Base-by-base conservation (phyloP, 805 yeast genomes). In the Pichia gijzeniarum region DNA sequence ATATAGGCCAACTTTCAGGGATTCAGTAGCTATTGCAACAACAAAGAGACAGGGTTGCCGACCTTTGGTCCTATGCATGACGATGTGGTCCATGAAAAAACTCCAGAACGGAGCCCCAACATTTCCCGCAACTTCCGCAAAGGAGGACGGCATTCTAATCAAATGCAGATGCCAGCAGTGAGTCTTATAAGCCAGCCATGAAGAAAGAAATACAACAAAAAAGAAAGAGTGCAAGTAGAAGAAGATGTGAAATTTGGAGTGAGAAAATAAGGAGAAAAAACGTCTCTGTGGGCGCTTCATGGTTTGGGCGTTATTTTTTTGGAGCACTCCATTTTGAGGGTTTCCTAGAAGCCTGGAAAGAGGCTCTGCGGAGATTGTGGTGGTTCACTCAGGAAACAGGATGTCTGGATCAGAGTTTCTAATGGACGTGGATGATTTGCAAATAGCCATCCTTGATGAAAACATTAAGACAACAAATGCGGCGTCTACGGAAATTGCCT, bases 381-480 rank as follows among this genome's bases (percentile, higher is more conserved):
- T 5, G 8, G 16, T 7, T 30, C 14, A 30, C n/a, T 30, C 14
- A 30, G 10, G 28, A 10, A 5, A 30, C 14, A 30, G 9, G 3
- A 18, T 34, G 36, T 18, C 38, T 3, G 17, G 33, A 7, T 7
- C 17, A 10, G 31, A 19, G 19, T 38, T 38, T 13, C 5, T 38
- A 9, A 39, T 39, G 41, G 90, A 83, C 55, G 68, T 80, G 2
- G 90, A 85, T 56, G 91, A 83, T 59, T 89, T 90, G 2, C 96
- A 88, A 54, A 80, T 87, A 30, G 81, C 87, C 2, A 89, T 89
- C 4, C 72, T 89, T 28, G 84, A 86, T 43, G 93, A 85, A 56
- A 81, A 84, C 44, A 69, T 90, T 30, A 63, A 71, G 40, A 74
- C 78, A 44, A 76, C 87, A 3, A 73, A 75, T 34, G 70, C 69